Evolutionary conservation across 768 basidiomycete species (phyloP).

Genomic region (Pulveroboletus sp.): DNA sequence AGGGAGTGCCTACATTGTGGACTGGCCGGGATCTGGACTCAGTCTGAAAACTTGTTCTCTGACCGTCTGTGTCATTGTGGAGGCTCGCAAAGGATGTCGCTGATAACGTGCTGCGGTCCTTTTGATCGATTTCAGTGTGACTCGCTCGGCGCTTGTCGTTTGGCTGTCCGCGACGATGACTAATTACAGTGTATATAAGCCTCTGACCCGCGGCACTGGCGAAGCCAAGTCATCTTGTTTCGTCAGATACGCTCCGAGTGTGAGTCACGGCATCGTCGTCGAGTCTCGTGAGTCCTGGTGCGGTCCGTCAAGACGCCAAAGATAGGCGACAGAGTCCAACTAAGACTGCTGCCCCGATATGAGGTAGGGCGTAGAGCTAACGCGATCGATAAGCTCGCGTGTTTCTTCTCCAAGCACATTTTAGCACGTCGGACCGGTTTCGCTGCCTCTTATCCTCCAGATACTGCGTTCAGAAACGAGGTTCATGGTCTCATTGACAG

Average conservation of each 20-base stretch:
- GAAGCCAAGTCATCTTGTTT: neutral
- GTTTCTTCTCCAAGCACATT: neutral
- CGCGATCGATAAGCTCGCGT: neutral
- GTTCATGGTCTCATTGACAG: neutral
- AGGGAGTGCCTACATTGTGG: slow-evolving; percentile 38
- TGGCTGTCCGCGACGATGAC: slow-evolving; percentile 9
- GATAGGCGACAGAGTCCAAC: slow-evolving; percentile 1
- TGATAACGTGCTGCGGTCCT: neutral
- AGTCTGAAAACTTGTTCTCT: slow-evolving; percentile 49
- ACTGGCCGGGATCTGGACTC: slow-evolving; percentile 48
- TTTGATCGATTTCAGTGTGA: too few relatives aligned
- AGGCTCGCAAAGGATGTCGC: too few relatives aligned
- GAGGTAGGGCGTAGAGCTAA: neutral
- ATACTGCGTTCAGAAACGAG: neutral
- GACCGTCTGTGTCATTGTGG: slow-evolving; percentile 49
- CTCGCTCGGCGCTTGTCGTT: too few relatives aligned
- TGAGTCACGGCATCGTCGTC: neutral
- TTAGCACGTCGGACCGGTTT: neutral
- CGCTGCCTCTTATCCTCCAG: too few relatives aligned
- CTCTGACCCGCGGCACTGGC: neutral
- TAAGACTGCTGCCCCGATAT: neutral
- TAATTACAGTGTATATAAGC: neutral
- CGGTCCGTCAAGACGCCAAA: neutral
- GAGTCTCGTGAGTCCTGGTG: neutral
- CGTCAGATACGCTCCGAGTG: neutral